Conservation (phyloP, 345 rosid genomes). For the Durio zibethinus region DNA sequence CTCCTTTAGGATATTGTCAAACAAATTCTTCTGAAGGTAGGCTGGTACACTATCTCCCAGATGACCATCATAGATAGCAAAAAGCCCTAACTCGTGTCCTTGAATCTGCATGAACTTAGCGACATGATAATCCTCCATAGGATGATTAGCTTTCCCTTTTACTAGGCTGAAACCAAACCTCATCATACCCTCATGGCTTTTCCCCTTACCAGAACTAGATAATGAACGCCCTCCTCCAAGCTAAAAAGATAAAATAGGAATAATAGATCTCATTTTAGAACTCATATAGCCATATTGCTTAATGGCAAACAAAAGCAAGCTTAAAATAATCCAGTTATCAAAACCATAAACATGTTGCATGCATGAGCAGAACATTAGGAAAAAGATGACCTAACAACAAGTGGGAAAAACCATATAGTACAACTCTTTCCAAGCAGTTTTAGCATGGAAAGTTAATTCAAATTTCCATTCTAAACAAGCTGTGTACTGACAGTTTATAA, state of each 20-base stretch:
- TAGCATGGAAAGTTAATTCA: neutral
- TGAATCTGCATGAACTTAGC: slow-evolving; percentile 50
- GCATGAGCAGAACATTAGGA: neutral
- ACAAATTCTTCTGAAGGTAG: slow-evolving; percentile 65
- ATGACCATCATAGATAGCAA: slow-evolving; percentile 79
- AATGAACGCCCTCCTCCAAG: slow-evolving; percentile 51
- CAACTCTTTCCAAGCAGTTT: neutral
- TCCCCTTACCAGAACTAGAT: slow-evolving; percentile 60
- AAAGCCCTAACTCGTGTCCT: slow-evolving; percentile 61
- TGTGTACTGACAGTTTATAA: neutral
- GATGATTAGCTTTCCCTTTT: slow-evolving; percentile 65
- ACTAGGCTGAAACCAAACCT: slow-evolving; percentile 62
- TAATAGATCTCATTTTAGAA: neutral
- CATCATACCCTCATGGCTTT: slow-evolving; percentile 40
- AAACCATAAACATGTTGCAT: neutral
- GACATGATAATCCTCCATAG: slow-evolving; percentile 83
- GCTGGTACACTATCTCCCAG: slow-evolving; percentile 62
- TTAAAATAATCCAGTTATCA: neutral
- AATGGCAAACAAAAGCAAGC: neutral
- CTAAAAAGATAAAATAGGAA: slow-evolving; percentile 23
- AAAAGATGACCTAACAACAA: neutral
- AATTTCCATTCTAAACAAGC: slow-evolving; percentile 6
- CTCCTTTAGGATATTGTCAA: slow-evolving; percentile 61
- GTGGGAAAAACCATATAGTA: neutral
- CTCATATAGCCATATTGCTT: neutral